These are phyloP conservation scores for Candida gigantensis DNA, from an alignment of 1,139 yeast species.

Conservation along the genomic window DNA sequence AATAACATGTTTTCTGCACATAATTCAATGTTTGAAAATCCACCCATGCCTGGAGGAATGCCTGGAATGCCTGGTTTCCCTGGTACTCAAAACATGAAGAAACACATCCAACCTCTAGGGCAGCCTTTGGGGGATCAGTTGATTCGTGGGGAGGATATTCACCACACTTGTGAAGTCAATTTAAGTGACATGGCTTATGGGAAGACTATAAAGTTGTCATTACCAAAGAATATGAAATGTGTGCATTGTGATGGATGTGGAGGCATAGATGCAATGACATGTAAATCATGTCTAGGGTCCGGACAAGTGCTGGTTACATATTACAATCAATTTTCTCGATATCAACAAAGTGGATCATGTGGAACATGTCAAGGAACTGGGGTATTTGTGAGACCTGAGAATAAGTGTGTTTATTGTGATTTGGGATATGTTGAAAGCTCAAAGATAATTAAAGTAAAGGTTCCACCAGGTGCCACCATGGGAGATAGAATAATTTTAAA, in stretches of 20 bases:
- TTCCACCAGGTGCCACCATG: conserved; percentile 53
- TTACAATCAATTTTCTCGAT: conserved; percentile 34
- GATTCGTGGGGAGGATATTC: conserved; percentile 39
- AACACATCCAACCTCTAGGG: conserved; percentile 25
- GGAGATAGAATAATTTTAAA: conserved; percentile 54
- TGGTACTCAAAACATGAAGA: conserved; percentile 18
- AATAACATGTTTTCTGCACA: conserved; percentile 29
- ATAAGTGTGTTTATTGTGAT: conserved; percentile 33
- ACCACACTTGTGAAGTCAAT: conserved; percentile 40
- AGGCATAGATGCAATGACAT: conserved; percentile 35
- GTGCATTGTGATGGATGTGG: conserved; percentile 38
- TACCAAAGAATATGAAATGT: conserved; percentile 42
- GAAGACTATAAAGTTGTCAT: conserved; percentile 39
- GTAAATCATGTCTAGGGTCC: conserved; percentile 39
- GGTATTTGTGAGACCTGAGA: conserved; percentile 21
- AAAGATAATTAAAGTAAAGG: conserved; percentile 51
- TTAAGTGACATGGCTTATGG: conserved; percentile 42
- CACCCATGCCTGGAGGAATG: conserved; percentile 1
- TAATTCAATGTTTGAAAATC: conserved; percentile 14
- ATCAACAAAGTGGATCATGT: conserved; percentile 38
- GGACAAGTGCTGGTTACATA: conserved; percentile 37
- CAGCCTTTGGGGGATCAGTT: conserved; percentile 14
- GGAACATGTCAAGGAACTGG: conserved; percentile 41
- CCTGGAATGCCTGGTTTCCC: conserved; percentile 5
- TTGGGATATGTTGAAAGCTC: conserved; percentile 42